Evolutionary conservation across 1,284 basidiomycete genomes (phyloP), one percentile per base, ranked within the genome.

Genomic region (Ceratobasidium theobromae): DNA sequence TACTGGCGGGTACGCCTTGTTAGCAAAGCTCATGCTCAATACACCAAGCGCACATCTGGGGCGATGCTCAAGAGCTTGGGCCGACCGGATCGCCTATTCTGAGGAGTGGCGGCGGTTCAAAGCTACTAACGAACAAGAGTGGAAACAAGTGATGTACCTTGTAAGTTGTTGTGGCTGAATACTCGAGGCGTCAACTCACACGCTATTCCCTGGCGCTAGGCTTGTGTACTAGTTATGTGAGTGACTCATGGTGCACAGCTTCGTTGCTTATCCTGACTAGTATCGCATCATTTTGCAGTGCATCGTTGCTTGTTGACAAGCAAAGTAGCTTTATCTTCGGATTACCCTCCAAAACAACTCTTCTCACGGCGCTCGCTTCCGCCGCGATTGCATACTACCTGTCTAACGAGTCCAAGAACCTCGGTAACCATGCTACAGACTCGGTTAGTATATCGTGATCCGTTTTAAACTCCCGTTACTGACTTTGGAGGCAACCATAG

Each of bases 1-100:
- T 38, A 33, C 8, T 1, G 60, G 60, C 18, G 21, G 14, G 1
- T 53, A 64, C 40, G 49, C 35, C 11, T 28, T 32, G 6, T 3
- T 53, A 2, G n/a, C 49, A 11, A 28, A 32, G 27, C 25, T 64
- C 4, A 52, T 52, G 48, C 25, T 64, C 8, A 25, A 23, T 12
- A 11, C 9, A 18, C 60, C 60, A 3, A 12, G 28, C n/a, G 49
- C 49, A 21, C 60, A 64, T 27, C 28, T 64, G n/a, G 38, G 27
- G 8, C 60, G 60, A 28, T 64, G 60, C 48, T 28, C 60, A 23
- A 49, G 60, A 18, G 60, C 60, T 6, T 64, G 60, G 60, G 60
- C 60, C 27, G 60, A 64, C 28, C 12, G 60, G 9, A 64, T 64
- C 12, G 60, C 49, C 4, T 64, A 64, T 27, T 43, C 49, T 2